Conservation (phyloP, 169 alveolate species). For the Plasmodium sp. region DNA sequence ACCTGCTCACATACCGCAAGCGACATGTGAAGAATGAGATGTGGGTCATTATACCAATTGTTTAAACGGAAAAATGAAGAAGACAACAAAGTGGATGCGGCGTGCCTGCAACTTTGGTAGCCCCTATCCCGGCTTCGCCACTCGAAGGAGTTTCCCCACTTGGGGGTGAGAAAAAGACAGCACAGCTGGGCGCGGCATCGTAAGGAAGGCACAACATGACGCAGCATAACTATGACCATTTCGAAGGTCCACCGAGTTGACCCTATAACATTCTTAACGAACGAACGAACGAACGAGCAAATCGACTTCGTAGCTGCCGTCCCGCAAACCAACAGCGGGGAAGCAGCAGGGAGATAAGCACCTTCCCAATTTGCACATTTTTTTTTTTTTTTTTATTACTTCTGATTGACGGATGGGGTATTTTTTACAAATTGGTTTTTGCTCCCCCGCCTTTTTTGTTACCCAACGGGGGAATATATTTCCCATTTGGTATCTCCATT, state of each 20-base stretch:
- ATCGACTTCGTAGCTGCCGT: background rate
- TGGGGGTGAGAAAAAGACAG: background rate
- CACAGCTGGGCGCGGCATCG: background rate
- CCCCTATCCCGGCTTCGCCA: background rate
- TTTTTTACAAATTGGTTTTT: background rate
- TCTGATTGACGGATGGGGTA: background rate
- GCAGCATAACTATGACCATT: background rate
- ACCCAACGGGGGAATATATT: background rate
- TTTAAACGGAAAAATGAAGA: background rate
- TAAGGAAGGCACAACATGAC: background rate
- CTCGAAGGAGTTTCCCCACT: background rate
- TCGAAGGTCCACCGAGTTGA: background rate
- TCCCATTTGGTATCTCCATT: background rate
- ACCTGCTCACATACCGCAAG: background rate
- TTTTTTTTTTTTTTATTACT: background rate
- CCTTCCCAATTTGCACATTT: background rate
- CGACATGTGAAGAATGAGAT: background rate
- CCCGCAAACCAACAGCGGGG: background rate
- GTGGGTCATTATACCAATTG: background rate
- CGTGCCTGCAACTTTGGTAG: background rate
- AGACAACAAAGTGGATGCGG: background rate
- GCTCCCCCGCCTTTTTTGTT: background rate
- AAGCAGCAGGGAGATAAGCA: background rate
- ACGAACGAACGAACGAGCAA: background rate
- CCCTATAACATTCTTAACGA: background rate